These are phyloP conservation scores for Elongisporangium anandrum DNA, from an alignment of 352 stramenopile species.

Conservation along the genomic window DNA sequence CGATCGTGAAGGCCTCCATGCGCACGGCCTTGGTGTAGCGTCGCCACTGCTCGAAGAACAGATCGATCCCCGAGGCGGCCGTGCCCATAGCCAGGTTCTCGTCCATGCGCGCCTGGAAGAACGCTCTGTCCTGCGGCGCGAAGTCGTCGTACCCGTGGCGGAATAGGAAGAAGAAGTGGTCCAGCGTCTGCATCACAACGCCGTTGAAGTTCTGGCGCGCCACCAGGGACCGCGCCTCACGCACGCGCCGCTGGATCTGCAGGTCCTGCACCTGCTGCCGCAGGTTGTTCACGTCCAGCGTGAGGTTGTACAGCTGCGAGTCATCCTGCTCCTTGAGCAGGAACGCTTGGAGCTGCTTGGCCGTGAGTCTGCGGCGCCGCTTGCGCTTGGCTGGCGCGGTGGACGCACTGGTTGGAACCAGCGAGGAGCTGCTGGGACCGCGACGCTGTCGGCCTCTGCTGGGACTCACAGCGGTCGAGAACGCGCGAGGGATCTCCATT, in stretches of 20 bases:
- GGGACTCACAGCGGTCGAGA: not conserved
- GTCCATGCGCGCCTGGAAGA: conserved; percentile 16
- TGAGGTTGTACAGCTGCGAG: conserved; percentile 17
- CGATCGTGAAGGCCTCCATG: conserved; percentile 12
- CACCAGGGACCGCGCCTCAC: conserved; percentile 14
- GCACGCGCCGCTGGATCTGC: conserved; percentile 15
- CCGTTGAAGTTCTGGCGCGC: conserved; percentile 13
- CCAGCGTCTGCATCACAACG: conserved; percentile 11
- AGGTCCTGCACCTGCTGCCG: conserved; percentile 24
- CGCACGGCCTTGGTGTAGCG: conserved; percentile 40
- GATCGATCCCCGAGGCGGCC: conserved; percentile 5
- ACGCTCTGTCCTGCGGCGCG: conserved; percentile 18
- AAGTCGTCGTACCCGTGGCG: conserved; percentile 21
- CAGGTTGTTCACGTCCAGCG: conserved; percentile 23
- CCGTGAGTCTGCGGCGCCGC: not conserved
- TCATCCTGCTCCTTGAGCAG: conserved; percentile 11
- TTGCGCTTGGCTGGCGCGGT: not conserved
- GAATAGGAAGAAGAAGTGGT: conserved; percentile 21
- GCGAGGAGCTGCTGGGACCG: not conserved
- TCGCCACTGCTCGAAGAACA: conserved; percentile 41
- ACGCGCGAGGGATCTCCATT: not conserved
- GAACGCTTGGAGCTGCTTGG: not conserved
- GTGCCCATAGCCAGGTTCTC: conserved; percentile 17
- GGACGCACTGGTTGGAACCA: not conserved
- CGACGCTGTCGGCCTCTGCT: not conserved